Percentiles rank a stretch among this genome's conserved stretches.
Conservation (phyloP, 352 stramenopile species). For the Elongisporangium prolatum region DNA sequence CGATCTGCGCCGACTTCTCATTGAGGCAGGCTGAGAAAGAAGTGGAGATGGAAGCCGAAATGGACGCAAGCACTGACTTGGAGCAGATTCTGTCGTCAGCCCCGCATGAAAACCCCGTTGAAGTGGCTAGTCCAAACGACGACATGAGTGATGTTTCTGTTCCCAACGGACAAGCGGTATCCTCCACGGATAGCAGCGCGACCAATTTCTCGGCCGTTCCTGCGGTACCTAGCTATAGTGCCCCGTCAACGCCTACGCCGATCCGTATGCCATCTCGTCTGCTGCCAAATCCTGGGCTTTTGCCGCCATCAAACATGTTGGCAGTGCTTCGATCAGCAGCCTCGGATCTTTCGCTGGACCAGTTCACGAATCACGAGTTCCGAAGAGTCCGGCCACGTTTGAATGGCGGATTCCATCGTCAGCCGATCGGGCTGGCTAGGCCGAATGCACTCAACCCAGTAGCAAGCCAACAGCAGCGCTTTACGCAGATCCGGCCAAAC, state of each 20-base stretch:
- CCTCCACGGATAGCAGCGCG: slow-evolving; percentile 26
- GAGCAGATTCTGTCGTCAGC: slow-evolving; percentile 67
- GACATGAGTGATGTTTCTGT: slow-evolving; percentile 61
- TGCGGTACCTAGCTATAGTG: slow-evolving; percentile 6
- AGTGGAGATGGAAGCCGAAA: slow-evolving; percentile 73
- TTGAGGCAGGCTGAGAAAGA: slow-evolving; percentile 85
- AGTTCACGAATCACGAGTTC: slow-evolving; percentile 82
- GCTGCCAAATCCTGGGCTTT: slow-evolving; percentile 24
- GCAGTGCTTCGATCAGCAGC: slow-evolving; percentile 54
- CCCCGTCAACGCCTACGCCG: slow-evolving; percentile 9
- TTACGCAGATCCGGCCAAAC: slow-evolving; percentile 82
- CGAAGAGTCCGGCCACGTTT: slow-evolving; percentile 69
- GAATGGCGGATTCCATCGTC: slow-evolving; percentile 19
- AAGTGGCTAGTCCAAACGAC: slow-evolving; percentile 51
- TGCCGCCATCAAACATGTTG: slow-evolving; percentile 51
- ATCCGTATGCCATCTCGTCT: slow-evolving; percentile 33
- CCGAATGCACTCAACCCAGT: slow-evolving; percentile 15
- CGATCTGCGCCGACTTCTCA: slow-evolving; percentile 94
- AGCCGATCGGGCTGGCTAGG: slow-evolving; percentile 14
- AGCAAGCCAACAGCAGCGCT: slow-evolving; percentile 44
- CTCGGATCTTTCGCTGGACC: slow-evolving; percentile 60
- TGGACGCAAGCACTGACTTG: slow-evolving; percentile 66
- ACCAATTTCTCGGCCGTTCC: slow-evolving; percentile 23
- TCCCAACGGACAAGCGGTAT: slow-evolving; percentile 25
- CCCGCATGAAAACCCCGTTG: slow-evolving; percentile 47